A percentile compares a stretch with the other conserved stretches of the same genome.
Conservation (phyloP, 2,329 filamentous ascomycete species). For the Ophiostoma angusticollis region DNA sequence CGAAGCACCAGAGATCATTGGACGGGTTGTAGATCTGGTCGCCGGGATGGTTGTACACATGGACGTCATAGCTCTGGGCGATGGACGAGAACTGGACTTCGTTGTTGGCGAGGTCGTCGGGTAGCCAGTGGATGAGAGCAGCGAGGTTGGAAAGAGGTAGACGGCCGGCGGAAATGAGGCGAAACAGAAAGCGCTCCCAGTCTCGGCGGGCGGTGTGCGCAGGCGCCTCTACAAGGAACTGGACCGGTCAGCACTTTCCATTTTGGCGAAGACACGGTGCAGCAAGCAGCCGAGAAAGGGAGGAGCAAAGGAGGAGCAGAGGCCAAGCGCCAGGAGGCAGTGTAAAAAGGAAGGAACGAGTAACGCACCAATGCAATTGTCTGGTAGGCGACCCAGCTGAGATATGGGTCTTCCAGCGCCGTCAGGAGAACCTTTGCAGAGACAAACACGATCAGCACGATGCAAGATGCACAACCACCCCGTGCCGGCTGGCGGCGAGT, state of each 20-base stretch:
- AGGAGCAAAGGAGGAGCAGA: no score
- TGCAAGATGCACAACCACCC: no score
- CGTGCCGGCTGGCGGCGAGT: no score
- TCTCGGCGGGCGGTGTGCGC: background rate
- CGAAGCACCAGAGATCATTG: slow-evolving; percentile 5
- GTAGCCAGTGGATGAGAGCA: background rate
- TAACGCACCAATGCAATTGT: slow-evolving; percentile 1
- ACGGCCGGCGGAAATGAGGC: background rate
- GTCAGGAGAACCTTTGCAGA: background rate
- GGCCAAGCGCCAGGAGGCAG: no score
- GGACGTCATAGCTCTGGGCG: background rate
- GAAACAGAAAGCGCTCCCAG: slow-evolving; percentile 5
- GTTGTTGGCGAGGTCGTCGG: background rate
- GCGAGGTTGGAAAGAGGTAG: background rate
- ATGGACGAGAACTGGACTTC: slow-evolving; percentile 1
- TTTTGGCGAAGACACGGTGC: no score
- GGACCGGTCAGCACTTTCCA: background rate
- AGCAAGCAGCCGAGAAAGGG: no score
- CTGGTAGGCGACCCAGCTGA: slow-evolving; percentile 1
- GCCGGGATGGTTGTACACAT: background rate
- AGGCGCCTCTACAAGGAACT: slow-evolving; percentile 2
- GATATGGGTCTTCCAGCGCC: background rate
- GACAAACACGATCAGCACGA: no score
- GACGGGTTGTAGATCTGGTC: background rate
- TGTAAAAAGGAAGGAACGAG: background rate